Evolutionary conservation across 1,139 yeast genomes (phyloP).

Genomic region (Hansenula anomala): DNA sequence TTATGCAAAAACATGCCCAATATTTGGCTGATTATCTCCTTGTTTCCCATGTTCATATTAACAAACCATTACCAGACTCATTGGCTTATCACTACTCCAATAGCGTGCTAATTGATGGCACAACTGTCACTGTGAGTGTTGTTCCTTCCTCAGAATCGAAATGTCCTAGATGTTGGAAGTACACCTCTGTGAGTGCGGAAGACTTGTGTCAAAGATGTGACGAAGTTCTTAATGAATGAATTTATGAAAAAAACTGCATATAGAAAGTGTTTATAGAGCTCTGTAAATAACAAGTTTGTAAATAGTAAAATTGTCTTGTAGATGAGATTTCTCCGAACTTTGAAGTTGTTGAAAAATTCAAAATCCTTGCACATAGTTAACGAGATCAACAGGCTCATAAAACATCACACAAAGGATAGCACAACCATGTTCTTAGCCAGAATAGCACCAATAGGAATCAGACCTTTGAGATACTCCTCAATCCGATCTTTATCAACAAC

Average conservation of each 20-base stretch:
- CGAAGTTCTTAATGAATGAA: conserved; percentile 25
- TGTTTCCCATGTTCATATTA: conserved; percentile 51
- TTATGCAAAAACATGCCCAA: conserved; percentile 19
- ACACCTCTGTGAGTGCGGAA: conserved; percentile 45
- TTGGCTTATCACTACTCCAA: conserved; percentile 26
- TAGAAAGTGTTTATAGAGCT: too few species aligned
- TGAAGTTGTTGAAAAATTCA: too few species aligned
- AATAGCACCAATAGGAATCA: not conserved
- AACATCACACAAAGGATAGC: not conserved
- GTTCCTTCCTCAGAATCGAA: conserved; percentile 45
- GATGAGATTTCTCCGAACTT: too few species aligned
- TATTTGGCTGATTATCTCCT: conserved; percentile 55
- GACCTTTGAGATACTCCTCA: not conserved
- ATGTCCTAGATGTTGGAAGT: conserved; percentile 96
- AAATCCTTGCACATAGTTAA: too few species aligned
- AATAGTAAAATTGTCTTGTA: too few species aligned
- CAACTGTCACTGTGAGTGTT: conserved; percentile 32
- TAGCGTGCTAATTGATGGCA: conserved; percentile 26
- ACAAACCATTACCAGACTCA: conserved; percentile 19
- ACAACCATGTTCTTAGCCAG: not conserved
- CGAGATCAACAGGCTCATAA: too few species aligned
- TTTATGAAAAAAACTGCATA: not conserved
- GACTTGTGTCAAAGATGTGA: conserved; percentile 68
- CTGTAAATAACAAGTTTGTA: too few species aligned
- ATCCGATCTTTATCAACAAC: conserved; percentile 1